Percentiles rank a stretch among this genome's conserved stretches.
These are phyloP conservation scores for Medicago ruthenica DNA, from an alignment of 306 rosid genomes.

Conservation along the genomic window DNA sequence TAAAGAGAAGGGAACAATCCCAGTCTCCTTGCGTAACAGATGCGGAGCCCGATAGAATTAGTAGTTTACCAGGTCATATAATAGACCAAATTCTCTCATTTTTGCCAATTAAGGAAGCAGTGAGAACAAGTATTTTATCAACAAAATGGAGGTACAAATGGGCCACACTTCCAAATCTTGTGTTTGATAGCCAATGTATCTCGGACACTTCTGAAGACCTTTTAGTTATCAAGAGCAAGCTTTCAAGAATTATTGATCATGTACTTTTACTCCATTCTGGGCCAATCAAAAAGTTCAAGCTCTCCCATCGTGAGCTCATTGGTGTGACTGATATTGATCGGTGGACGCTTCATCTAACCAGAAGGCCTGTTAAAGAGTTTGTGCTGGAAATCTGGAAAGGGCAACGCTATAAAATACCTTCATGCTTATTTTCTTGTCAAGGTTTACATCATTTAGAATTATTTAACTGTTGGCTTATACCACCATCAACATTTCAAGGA, in stretches of 20 bases:
- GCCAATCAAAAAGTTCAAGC: slow-evolving; percentile 56
- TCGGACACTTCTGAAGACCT: slow-evolving; percentile 43
- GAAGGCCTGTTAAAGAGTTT: slow-evolving; percentile 58
- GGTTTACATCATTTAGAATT: slow-evolving; percentile 58
- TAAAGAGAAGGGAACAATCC: slow-evolving; percentile 45
- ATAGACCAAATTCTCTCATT: slow-evolving; percentile 56
- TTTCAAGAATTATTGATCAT: slow-evolving; percentile 63
- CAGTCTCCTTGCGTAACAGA: slow-evolving; percentile 46
- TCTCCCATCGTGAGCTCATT: slow-evolving; percentile 57
- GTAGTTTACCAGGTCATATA: slow-evolving; percentile 61
- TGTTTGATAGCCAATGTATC: slow-evolving; percentile 57
- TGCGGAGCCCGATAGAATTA: slow-evolving; percentile 57
- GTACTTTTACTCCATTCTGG: slow-evolving; percentile 73
- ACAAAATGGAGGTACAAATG: slow-evolving; percentile 75
- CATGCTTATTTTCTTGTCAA: slow-evolving; percentile 57
- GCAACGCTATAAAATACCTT: slow-evolving; percentile 61
- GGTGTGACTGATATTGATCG: slow-evolving; percentile 59
- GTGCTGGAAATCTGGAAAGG: slow-evolving; percentile 70
- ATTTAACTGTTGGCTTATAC: slow-evolving; percentile 62
- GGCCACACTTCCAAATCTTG: slow-evolving; percentile 57
- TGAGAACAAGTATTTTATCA: slow-evolving; percentile 67
- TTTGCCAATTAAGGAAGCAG: slow-evolving; percentile 62
- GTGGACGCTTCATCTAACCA: slow-evolving; percentile 58
- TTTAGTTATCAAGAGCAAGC: slow-evolving; percentile 48
- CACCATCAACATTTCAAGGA: slow-evolving; percentile 61